Evolutionary conservation across 371 early-diverging fungal genomes (phyloP).

Genomic region (Dichotomocladium elegans): DNA sequence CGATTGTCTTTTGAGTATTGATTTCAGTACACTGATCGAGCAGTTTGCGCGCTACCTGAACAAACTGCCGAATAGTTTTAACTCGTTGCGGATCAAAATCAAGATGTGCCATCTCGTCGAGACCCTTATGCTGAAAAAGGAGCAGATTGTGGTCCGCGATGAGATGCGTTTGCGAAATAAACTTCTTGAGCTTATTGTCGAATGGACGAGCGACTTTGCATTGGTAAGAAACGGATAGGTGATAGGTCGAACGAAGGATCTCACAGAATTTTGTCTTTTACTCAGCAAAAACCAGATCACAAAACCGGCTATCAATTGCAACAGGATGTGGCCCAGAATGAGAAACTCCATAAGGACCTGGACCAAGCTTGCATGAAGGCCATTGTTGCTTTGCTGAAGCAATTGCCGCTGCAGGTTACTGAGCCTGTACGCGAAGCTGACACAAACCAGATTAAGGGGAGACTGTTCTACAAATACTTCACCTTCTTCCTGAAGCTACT

Average conservation of each 20-base stretch:
- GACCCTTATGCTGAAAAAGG: constrained; percentile 73
- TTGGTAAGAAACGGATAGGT: constrained; percentile 35
- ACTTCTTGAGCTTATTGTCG: constrained; percentile 71
- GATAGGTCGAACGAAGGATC: background rate
- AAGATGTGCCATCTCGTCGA: constrained; percentile 83
- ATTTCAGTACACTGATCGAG: constrained; percentile 74
- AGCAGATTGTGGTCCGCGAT: constrained; percentile 73
- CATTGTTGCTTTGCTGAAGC: constrained; percentile 71
- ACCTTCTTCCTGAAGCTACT: constrained; percentile 81
- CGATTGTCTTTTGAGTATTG: constrained; percentile 72
- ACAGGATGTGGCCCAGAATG: constrained; percentile 26
- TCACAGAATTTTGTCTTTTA: background rate
- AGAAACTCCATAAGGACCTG: constrained; percentile 70
- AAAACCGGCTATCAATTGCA: constrained; percentile 2
- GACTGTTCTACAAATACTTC: constrained; percentile 81
- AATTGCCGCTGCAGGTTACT: constrained; percentile 78
- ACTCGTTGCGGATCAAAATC: constrained; percentile 75
- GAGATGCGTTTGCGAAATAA: constrained; percentile 81
- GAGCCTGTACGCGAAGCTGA: constrained; percentile 59
- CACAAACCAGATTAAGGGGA: constrained; percentile 58
- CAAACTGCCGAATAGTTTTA: constrained; percentile 53
- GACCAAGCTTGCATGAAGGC: constrained; percentile 83
- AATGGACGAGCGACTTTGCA: constrained; percentile 82
- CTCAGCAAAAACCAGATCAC: constrained; percentile 16
- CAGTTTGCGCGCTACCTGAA: constrained; percentile 78